Evolutionary conservation across 345 rosid species (phyloP).

Genomic region (Leavenworthia alabamica): DNA sequence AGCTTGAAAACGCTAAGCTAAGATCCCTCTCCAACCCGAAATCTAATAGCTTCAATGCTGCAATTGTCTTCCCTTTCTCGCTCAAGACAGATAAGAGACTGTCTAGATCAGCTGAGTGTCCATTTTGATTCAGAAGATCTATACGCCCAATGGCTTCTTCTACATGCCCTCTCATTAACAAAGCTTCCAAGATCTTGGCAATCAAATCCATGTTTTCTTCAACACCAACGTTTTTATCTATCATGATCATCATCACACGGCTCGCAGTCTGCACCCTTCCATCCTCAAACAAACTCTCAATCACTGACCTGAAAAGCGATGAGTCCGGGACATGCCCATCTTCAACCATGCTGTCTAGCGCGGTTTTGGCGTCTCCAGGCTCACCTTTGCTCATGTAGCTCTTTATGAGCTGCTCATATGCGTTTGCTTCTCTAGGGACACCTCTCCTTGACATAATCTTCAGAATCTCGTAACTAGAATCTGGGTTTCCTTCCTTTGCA

Average conservation of each 20-base stretch:
- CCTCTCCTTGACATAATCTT: conserved; percentile 81
- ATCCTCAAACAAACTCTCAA: conserved; percentile 80
- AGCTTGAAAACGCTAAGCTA: conserved; percentile 50
- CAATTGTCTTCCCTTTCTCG: conserved; percentile 80
- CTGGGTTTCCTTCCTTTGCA: conserved; percentile 78
- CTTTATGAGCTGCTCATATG: conserved; percentile 65
- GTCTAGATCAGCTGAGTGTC: conserved; percentile 49
- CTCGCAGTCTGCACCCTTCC: conserved; percentile 91
- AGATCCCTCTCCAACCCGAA: conserved; percentile 69
- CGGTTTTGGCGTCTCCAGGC: conserved; percentile 82
- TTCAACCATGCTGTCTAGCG: conserved; percentile 81
- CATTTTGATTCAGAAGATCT: conserved; percentile 57
- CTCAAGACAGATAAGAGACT: conserved; percentile 52
- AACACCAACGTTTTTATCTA: conserved; percentile 74
- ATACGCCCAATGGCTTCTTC: conserved; percentile 88
- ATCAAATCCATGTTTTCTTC: conserved; percentile 73
- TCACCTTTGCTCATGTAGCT: conserved; percentile 90
- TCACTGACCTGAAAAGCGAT: conserved; percentile 62
- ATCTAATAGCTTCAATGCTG: conserved; percentile 70
- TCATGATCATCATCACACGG: conserved; percentile 80
- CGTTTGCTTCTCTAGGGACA: conserved; percentile 60
- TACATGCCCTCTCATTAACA: conserved; percentile 77
- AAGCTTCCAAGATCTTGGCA: conserved; percentile 72
- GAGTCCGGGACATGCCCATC: conserved; percentile 70
- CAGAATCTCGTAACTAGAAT: conserved; percentile 67